Evolutionary conservation across 495 filamentous ascomycete genomes (phyloP).

Genomic region (Podospora sp.): DNA sequence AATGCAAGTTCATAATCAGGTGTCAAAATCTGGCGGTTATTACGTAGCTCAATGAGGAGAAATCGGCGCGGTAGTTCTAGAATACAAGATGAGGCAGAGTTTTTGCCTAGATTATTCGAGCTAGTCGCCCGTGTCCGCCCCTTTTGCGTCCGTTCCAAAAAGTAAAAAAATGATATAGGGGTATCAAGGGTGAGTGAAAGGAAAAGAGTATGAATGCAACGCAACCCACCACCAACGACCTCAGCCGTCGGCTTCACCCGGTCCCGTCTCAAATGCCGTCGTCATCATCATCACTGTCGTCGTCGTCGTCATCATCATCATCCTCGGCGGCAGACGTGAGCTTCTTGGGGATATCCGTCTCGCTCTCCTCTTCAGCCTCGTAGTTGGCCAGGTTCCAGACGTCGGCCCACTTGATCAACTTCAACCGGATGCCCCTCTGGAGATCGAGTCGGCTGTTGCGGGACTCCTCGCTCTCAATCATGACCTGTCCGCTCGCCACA

Average conservation of each 20-base stretch:
- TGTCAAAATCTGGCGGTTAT: not conserved
- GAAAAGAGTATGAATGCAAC: too few relatives aligned
- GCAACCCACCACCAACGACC: too few relatives aligned
- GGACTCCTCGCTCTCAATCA: not conserved
- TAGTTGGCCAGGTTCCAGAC: not conserved
- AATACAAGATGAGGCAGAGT: not conserved
- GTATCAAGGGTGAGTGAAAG: too few relatives aligned
- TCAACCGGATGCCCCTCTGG: not conserved
- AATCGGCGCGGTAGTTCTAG: not conserved
- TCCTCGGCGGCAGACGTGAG: not conserved
- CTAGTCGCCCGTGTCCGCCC: too few relatives aligned
- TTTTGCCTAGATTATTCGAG: not conserved
- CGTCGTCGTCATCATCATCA: too few relatives aligned
- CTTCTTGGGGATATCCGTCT: not conserved
- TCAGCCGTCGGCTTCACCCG: too few relatives aligned
- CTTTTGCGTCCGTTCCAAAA: too few relatives aligned
- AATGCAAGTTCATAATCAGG: not conserved
- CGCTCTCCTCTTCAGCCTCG: not conserved
- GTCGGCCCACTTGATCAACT: not conserved
- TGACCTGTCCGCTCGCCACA: not conserved
- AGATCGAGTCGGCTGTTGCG: not conserved
- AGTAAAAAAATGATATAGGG: too few relatives aligned
- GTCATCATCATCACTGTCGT: too few relatives aligned
- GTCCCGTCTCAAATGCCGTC: too few relatives aligned
- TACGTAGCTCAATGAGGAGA: not conserved